Conservation (phyloP, 345 rosid species). For the Hibiscus tridactylites region DNA sequence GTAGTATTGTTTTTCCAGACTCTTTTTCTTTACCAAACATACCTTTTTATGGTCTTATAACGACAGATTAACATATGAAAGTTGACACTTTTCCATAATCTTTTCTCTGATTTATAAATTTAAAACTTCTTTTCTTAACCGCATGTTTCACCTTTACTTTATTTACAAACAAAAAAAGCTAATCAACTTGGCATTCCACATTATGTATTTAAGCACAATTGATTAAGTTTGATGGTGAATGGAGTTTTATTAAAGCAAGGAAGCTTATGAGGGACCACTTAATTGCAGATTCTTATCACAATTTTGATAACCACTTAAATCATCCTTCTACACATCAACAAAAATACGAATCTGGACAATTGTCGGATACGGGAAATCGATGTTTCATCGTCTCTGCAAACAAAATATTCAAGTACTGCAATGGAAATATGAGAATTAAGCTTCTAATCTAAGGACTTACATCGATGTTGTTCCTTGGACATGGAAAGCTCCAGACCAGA, state of each 20-base stretch:
- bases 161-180: constrained; percentile 6
- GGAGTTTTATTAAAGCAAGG: constrained; percentile 26
- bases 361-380: neutral
- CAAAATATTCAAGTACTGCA: neutral
- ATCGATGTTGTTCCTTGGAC: constrained; percentile 69
- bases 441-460: constrained; percentile 34
- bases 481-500: constrained; percentile 76
- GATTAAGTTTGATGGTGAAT: constrained; percentile 29
- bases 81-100: constrained; percentile 11
- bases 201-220: constrained; percentile 15
- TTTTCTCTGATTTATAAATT: constrained; percentile 6
- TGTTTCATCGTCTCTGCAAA: neutral
- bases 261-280: constrained; percentile 9
- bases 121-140: constrained; percentile 9
- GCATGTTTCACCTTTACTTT: constrained; percentile 16
- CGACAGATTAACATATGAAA: constrained; percentile 18
- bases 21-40: constrained; percentile 23
- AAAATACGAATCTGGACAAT: neutral
- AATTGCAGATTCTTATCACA: constrained; percentile 17
- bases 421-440: neutral
- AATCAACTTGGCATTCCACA: constrained; percentile 25
- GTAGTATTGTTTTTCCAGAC: neutral
- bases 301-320: constrained; percentile 13
- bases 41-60: constrained; percentile 12
- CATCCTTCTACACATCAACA: neutral